These are phyloP conservation scores for Lactarius trivialis DNA, from an alignment of 768 basidiomycete genomes.

Conservation along the genomic window DNA sequence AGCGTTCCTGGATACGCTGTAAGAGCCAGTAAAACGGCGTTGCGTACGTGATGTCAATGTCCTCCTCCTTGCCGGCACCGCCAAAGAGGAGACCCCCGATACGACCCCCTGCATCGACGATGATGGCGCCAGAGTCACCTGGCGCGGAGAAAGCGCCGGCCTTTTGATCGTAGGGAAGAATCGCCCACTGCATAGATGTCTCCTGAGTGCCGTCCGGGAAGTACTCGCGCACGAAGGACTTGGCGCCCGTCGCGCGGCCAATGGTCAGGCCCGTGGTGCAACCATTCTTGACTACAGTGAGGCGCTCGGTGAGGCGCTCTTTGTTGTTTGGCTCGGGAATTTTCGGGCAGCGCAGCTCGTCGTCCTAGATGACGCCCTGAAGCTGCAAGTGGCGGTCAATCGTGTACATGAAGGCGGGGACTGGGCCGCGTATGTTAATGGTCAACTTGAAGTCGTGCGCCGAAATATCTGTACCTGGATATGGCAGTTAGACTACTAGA, in stretches of 20 bases:
- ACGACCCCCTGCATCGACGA: too few relatives aligned
- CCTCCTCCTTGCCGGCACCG: neutral
- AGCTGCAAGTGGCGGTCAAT: slow-evolving; percentile 22
- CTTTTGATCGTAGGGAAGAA: too few relatives aligned
- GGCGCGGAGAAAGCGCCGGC: too few relatives aligned
- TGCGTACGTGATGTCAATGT: slow-evolving; percentile 11
- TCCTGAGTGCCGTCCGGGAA: too few relatives aligned
- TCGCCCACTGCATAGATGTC: too few relatives aligned
- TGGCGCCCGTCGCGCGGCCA: too few relatives aligned
- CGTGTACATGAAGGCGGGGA: slow-evolving; percentile 22
- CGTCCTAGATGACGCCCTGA: slow-evolving; percentile 19
- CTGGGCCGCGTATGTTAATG: too few relatives aligned
- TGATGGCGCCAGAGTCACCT: too few relatives aligned
- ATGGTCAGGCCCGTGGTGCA: slow-evolving; percentile 25
- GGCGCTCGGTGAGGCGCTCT: slow-evolving; percentile 7
- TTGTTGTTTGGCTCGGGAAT: slow-evolving; percentile 21
- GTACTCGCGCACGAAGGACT: too few relatives aligned
- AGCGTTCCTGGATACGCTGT: neutral
- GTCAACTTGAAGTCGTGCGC: too few relatives aligned
- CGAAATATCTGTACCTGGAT: slow-evolving; percentile 3
- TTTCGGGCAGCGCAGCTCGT: slow-evolving; percentile 20
- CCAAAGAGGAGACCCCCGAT: too few relatives aligned
- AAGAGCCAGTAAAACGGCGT: neutral
- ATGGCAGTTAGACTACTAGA: slow-evolving; percentile 6
- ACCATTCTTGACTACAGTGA: slow-evolving; percentile 28